A percentile compares a stretch with the other conserved stretches of the same genome.
phyloP scores from a whole-genome alignment of 1,284 basidiomycete species.

The Ustilago sp. region DNA sequence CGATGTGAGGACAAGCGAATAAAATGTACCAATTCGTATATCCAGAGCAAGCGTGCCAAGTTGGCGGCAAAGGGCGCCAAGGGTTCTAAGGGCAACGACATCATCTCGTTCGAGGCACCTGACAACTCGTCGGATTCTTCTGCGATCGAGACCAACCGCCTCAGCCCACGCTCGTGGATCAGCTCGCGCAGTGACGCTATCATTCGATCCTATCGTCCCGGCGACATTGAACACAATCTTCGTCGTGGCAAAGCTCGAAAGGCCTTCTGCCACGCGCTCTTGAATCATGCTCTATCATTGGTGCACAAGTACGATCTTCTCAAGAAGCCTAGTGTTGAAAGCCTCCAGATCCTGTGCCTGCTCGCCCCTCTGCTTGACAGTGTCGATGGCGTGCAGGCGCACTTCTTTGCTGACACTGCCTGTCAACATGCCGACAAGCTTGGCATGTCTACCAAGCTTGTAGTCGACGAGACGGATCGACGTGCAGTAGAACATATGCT shows the following conservation, averaged over 20 bases:
- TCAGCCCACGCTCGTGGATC: slow-evolving; percentile 47
- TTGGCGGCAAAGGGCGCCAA: slow-evolving; percentile 31
- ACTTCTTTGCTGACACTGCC: slow-evolving; percentile 27
- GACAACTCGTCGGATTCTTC: slow-evolving; percentile 6
- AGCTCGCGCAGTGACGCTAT: slow-evolving; percentile 24
- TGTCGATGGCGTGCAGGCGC: slow-evolving; percentile 39
- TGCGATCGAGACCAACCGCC: slow-evolving; percentile 12
- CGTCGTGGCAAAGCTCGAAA: slow-evolving; percentile 62
- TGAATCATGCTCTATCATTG: slow-evolving; percentile 58
- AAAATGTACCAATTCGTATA: slow-evolving; percentile 66
- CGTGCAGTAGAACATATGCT: slow-evolving; percentile 46
- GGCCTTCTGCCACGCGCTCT: slow-evolving; percentile 56
- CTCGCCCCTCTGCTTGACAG: slow-evolving; percentile 58
- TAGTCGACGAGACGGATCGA: slow-evolving; percentile 43
- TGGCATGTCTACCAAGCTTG: slow-evolving; percentile 41
- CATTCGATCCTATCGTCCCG: slow-evolving; percentile 37
- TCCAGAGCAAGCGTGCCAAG: slow-evolving; percentile 61
- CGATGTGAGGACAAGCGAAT: slow-evolving; percentile 67
- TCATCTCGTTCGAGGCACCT: slow-evolving; percentile 10
- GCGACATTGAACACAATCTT: slow-evolving; percentile 48
- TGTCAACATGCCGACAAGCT: slow-evolving; percentile 40
- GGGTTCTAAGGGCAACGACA: slow-evolving; percentile 18
- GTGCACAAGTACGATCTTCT: slow-evolving; percentile 64
- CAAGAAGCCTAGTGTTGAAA: slow-evolving; percentile 56
- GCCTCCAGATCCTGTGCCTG: slow-evolving; percentile 49